Evolutionary conservation across 345 rosid genomes (phyloP).

Genomic region (Salix viminalis): DNA sequence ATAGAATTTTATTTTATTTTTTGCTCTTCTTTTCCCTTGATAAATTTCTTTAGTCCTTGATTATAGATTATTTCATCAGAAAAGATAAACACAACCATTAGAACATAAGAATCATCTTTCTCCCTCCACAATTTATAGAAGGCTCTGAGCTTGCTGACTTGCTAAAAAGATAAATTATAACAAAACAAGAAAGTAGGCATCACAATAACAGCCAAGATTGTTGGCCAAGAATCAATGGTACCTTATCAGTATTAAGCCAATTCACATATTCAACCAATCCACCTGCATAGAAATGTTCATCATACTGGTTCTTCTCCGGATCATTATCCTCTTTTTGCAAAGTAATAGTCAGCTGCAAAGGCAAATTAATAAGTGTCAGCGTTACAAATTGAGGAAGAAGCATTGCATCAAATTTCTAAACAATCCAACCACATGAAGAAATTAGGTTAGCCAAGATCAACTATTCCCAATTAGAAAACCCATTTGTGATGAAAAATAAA

Average conservation of each 20-base stretch:
- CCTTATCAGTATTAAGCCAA: constrained; percentile 92
- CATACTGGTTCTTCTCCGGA: constrained; percentile 54
- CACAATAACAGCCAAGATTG: neutral
- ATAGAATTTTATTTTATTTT: neutral
- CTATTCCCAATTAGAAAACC: neutral
- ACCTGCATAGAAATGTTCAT: constrained; percentile 75
- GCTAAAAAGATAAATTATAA: constrained; percentile 1
- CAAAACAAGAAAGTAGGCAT: neutral
- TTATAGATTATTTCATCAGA: neutral
- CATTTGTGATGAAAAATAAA: neutral
- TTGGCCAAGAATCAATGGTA: constrained; percentile 16
- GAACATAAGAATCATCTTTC: neutral
- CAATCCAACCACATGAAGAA: neutral
- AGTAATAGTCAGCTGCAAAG: constrained; percentile 66
- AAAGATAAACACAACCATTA: neutral
- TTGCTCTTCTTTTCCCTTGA: neutral
- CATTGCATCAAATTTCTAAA: constrained; percentile 1
- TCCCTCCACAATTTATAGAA: neutral
- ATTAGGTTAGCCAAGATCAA: neutral
- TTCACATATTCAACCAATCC: constrained; percentile 89
- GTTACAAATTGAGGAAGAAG: neutral
- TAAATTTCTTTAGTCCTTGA: neutral
- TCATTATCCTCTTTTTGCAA: constrained; percentile 54
- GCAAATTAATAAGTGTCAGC: constrained; percentile 5
- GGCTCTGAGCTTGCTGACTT: constrained; percentile 2